A percentile compares a stretch with the other conserved stretches of the same genome.
Conservation (phyloP, 306 rosid species). For the Calophaca sinica region DNA sequence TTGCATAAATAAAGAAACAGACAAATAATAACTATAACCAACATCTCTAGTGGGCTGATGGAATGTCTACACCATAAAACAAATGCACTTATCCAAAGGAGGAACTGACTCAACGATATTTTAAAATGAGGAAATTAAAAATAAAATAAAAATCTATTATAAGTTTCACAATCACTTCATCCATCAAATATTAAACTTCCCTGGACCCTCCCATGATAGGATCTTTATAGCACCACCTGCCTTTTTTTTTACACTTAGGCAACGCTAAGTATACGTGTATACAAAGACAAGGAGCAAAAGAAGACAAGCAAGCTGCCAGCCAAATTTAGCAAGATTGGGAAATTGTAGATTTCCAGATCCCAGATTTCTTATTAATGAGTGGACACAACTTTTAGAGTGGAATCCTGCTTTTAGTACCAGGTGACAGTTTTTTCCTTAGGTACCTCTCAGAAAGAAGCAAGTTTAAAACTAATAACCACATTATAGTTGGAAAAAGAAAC, state of each 20-base stretch:
- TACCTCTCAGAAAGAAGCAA: conserved; percentile 36
- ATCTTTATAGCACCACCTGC: no score
- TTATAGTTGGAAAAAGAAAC: conserved; percentile 47
- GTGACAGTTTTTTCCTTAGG: conserved; percentile 36
- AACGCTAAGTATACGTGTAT: background rate
- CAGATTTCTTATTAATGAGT: background rate
- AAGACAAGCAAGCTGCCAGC: background rate
- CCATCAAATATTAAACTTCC: conserved; percentile 27
- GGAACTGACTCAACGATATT: conserved; percentile 44
- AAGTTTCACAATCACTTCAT: conserved; percentile 24
- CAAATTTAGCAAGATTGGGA: conserved; percentile 20
- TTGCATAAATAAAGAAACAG: conserved; percentile 37
- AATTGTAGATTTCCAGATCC: conserved; percentile 13
- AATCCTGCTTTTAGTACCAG: conserved; percentile 16
- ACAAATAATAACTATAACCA: conserved; percentile 38
- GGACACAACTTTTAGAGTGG: conserved; percentile 20
- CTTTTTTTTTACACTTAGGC: background rate
- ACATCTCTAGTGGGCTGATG: conserved; percentile 40
- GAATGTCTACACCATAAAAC: conserved; percentile 26
- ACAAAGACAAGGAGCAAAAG: background rate
- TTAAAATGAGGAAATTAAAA: conserved; percentile 16
- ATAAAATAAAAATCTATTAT: background rate
- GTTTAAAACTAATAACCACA: conserved; percentile 37
- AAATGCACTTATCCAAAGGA: conserved; percentile 24
- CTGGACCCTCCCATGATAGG: background rate